Conservation (phyloP, 768 basidiomycete species). For the Termitomyces sp. region DNA sequence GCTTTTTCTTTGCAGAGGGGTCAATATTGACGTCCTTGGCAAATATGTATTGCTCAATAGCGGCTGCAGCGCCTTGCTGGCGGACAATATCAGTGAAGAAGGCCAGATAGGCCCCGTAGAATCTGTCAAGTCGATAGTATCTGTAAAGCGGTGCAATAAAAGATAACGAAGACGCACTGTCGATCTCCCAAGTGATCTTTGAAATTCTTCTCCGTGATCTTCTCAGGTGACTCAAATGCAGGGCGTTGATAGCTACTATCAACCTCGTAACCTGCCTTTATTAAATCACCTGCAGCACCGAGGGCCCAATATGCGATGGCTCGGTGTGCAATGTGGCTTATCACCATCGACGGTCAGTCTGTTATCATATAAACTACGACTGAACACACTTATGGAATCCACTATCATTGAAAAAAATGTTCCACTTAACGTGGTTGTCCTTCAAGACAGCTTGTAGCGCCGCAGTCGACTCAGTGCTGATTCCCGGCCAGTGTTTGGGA, state of each 20-base stretch:
- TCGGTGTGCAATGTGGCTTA: conserved; percentile 25
- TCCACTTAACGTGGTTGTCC: conserved; percentile 43
- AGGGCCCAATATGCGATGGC: conserved; percentile 24
- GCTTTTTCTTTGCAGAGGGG: conserved; percentile 24
- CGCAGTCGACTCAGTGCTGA: conserved; percentile 28
- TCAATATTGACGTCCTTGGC: conserved; percentile 40
- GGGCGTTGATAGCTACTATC: conserved; percentile 30
- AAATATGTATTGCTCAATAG: conserved; percentile 55
- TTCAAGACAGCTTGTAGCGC: conserved; percentile 31
- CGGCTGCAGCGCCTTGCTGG: conserved; percentile 31
- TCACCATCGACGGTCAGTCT: neutral
- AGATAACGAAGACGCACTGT: conserved; percentile 27
- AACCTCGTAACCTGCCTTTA: conserved; percentile 31
- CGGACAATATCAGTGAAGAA: conserved; percentile 41
- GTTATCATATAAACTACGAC: neutral
- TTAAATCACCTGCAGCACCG: conserved; percentile 23
- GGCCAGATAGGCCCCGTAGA: conserved; percentile 44
- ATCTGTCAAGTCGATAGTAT: conserved; percentile 27
- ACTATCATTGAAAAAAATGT: conserved; percentile 45
- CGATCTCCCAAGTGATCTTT: conserved; percentile 52
- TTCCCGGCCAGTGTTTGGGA: conserved; percentile 27
- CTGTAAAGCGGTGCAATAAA: neutral
- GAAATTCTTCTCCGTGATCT: conserved; percentile 43
- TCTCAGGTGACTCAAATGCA: conserved; percentile 35
- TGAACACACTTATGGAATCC: conserved; percentile 48